These are phyloP conservation scores for Trametes punicea DNA, from an alignment of 768 basidiomycete genomes.

Conservation along the genomic window DNA sequence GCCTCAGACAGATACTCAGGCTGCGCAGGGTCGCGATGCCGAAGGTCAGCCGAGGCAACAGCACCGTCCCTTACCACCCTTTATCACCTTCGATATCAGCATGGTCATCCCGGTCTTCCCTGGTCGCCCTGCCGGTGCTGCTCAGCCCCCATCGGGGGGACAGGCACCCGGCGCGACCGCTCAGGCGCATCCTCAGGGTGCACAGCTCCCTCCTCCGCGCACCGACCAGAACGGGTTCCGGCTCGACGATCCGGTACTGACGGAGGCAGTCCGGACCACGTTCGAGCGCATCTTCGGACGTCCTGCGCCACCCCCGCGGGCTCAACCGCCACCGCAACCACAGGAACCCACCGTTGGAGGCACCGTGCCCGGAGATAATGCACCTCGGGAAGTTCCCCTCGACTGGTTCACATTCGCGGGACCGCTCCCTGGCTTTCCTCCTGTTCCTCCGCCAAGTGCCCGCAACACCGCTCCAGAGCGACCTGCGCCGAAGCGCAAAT, in stretches of 20 bases:
- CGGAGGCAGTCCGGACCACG: constrained; percentile 9
- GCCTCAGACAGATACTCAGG: not conserved
- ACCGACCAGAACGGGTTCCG: constrained; percentile 15
- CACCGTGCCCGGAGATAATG: not conserved
- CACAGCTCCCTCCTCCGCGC: constrained; percentile 2
- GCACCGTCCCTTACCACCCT: constrained; percentile 5
- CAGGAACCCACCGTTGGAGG: constrained; percentile 1
- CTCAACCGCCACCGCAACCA: not conserved
- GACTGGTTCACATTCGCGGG: constrained; percentile 15
- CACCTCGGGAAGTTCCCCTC: not conserved
- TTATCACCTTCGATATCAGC: constrained; percentile 25
- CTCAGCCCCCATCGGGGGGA: not conserved
- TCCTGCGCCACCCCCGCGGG: constrained; percentile 13
- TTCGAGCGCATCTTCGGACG: constrained; percentile 13
- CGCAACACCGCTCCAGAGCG: constrained; percentile 25
- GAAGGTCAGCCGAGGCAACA: not conserved
- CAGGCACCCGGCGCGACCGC: not conserved
- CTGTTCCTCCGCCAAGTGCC: constrained; percentile 17
- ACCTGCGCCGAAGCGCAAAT: constrained; percentile 41
- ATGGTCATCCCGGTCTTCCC: constrained; percentile 22
- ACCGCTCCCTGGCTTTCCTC: constrained; percentile 11
- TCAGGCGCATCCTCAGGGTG: not conserved
- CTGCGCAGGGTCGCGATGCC: not conserved
- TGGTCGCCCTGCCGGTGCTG: constrained; percentile 7
- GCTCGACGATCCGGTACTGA: constrained; percentile 10